Evolutionary conservation across 768 basidiomycete genomes (phyloP), one percentile per base, ranked within the genome.

Genomic region (Scleroderma bovista): DNA sequence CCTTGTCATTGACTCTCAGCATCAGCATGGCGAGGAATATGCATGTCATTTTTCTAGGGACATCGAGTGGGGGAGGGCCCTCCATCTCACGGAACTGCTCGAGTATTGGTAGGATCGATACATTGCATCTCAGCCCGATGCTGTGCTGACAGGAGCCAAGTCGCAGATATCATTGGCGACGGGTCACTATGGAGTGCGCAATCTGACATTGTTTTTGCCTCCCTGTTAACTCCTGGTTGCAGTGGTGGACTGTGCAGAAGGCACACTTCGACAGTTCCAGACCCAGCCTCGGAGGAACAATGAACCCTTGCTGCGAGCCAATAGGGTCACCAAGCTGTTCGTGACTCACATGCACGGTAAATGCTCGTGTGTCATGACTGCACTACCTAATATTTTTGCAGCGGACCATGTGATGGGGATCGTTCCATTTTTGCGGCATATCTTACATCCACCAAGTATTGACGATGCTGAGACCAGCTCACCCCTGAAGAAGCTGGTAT

Each of bases 171-270:
- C 26, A 52, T 72, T 32, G 74, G 73, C 10, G 71, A 81, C 53
- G 75, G 76, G 16, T 70, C 76, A 9, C 67, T 87, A 22, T 89
- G 87, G 86, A 83, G 88, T 88, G 65, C 59, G 78, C 56, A 53
- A 31, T 42, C 29, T 20, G 47, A 24, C 22, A 19, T 26, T 44
- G 26, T 5, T 31, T 40, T 16, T 31, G 16, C 31, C 10, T 19
- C 9, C 40, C 51, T 44, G 52, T 52, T 53, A 47, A 41, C 40
- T 15, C 24, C 37, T 20, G 26, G 12, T 41, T 38, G 23, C 58
- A 88, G 87, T 91, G 84, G 75, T 91, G 19, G 88, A 91, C 63
- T 88, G 88, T 66, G 88, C 86, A 13, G 87, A 90, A 66, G 89
- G 89, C 32, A 89, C 88, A 12, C 68, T 78, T 13, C 73, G 84